phyloP scores from a whole-genome alignment of 2,329 filamentous ascomycete genomes.

The Aspergillus neotritici region DNA sequence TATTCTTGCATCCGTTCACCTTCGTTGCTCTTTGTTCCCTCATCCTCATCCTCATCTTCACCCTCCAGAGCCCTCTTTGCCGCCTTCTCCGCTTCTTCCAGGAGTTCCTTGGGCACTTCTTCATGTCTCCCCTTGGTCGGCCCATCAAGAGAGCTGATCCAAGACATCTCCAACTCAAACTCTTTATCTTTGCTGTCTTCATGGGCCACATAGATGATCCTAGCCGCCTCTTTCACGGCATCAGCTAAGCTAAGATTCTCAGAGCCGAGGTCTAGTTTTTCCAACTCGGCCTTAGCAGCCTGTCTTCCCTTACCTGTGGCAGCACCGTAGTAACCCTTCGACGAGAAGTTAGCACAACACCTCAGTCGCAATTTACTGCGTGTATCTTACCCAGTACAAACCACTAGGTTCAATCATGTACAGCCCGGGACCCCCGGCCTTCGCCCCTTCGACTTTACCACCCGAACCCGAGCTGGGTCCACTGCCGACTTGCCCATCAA shows the following conservation, averaged over 20 bases:
- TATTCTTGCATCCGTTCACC: slow-evolving; percentile 87
- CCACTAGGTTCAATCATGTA: slow-evolving; percentile 99
- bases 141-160: slow-evolving; percentile 79
- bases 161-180: slow-evolving; percentile 98
- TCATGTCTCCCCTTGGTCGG: slow-evolving; percentile 89
- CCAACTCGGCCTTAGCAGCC: slow-evolving; percentile 93
- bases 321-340: slow-evolving; percentile 86
- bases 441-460: slow-evolving; percentile 70
- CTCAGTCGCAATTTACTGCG: not conserved
- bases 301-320: slow-evolving; percentile 96
- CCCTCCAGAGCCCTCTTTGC: slow-evolving; percentile 86
- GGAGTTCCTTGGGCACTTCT: slow-evolving; percentile 84
- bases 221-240: slow-evolving; percentile 90
- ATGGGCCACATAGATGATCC: slow-evolving; percentile 95
- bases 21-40: slow-evolving; percentile 54
- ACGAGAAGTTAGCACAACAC: slow-evolving; percentile 18
- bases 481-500: slow-evolving; percentile 83
- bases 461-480: slow-evolving; percentile 76
- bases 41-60: slow-evolving; percentile 76
- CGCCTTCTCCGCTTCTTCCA: slow-evolving; percentile 86
- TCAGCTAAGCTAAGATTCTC: slow-evolving; percentile 73
- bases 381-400: slow-evolving; percentile 68
- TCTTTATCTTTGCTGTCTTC: slow-evolving; percentile 99
- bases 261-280: slow-evolving; percentile 86
- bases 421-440: slow-evolving; percentile 81